Base-by-base conservation (phyloP, 2,329 filamentous ascomycete genomes). In the Venturia effusa region DNA sequence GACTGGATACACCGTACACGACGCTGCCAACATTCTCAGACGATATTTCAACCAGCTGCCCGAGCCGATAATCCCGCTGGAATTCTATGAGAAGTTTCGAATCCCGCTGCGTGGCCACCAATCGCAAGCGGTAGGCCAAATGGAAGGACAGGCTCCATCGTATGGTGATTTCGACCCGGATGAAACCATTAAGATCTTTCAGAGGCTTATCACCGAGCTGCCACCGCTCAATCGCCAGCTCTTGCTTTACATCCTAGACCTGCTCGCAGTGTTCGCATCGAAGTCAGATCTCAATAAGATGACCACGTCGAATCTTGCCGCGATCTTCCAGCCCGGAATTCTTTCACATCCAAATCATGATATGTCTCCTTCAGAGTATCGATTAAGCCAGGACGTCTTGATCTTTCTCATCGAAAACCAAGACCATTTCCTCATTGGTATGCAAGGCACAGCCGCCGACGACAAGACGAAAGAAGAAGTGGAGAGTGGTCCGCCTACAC, bases 321-420 rank as follows among this genome's bases (percentile, higher is more conserved):
- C 94, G 64, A 99, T 99, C 71, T 99, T 99, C 74, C 94, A 99
- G 74, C 94, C 94, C 0, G 94, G 94, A 64, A 89, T 99, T 78
- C 83, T 99, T 17, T 97, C 92, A 1, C 94, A 99, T 74, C 94
- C 94, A 0, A 81, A 84, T 66, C 94, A 99, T 74, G 92, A 96
- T 71, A 97, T 99, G 93, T 88, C 91, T 0, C 94, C 94, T 0
- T 85, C 89, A 64, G 93, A 97, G 72, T 99, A 99, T 74, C 87
- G 91, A 39, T 80, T 99, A 6, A 97, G 95, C 73, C 94, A 99
- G 80, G 93, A 94, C 70, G 93, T 99, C 24, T 83, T 99, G 67
- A 96, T 99, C 61, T 99, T 99, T 75, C 79, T 99, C 69, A 99
- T 99, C 68, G 92, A 97, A 73, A 96, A 99, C 71, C 94, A 99